phyloP scores from a whole-genome alignment of 2,329 filamentous ascomycete species.

The Alternaria rosae region DNA sequence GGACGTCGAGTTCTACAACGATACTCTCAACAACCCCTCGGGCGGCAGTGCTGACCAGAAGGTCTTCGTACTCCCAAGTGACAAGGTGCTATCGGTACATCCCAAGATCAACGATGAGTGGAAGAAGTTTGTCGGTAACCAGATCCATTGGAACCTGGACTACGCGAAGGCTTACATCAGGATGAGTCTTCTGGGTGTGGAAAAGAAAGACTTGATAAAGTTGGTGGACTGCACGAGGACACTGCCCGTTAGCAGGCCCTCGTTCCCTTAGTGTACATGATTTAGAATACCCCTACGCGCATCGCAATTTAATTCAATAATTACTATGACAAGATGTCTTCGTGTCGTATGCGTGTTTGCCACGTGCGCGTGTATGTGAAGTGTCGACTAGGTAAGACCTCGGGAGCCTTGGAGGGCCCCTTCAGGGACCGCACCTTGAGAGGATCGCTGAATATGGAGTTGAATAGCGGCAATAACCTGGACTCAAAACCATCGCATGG shows the following conservation, averaged over 20 bases:
- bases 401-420: not conserved
- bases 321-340: not conserved
- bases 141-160: constrained; percentile 40
- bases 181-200: constrained; percentile 40
- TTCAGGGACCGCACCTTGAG: not conserved
- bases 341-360: not conserved
- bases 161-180: constrained; percentile 44
- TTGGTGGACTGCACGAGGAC: constrained; percentile 42
- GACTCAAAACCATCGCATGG: not conserved
- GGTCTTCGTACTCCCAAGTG: constrained; percentile 40
- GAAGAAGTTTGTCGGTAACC: constrained; percentile 36
- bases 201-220: constrained; percentile 28
- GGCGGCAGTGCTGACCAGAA: constrained; percentile 22
- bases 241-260: constrained; percentile 28
- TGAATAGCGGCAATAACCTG: not conserved
- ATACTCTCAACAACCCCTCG: constrained; percentile 41
- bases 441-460: not conserved
- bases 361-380: not conserved
- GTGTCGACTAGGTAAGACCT: not conserved
- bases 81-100: constrained; percentile 36
- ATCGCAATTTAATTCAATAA: not conserved
- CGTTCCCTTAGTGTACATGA: constrained; percentile 7
- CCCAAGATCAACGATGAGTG: constrained; percentile 38
- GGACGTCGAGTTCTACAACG: constrained; percentile 60
- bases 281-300: not conserved